Conservation (phyloP, 805 yeast genomes). For the Barnettozyma botsteinii region DNA sequence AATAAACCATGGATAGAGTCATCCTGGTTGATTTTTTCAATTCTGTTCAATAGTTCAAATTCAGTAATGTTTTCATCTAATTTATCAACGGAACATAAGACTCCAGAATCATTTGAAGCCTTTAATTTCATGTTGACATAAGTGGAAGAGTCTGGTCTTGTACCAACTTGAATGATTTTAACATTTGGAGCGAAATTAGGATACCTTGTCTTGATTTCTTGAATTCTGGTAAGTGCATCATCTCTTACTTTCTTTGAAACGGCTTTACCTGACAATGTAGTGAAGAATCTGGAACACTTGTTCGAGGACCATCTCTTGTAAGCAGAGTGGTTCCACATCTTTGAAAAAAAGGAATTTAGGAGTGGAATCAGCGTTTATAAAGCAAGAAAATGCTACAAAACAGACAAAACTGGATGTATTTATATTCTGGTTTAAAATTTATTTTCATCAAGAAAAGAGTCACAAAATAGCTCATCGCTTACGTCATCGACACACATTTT, state of each 20-base stretch:
- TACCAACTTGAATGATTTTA: constrained; percentile 80
- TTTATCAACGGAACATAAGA: constrained; percentile 59
- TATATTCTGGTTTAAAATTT: too few species aligned
- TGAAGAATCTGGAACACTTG: constrained; percentile 21
- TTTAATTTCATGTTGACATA: constrained; percentile 88
- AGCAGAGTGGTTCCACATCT: neutral
- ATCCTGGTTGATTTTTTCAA: constrained; percentile 66
- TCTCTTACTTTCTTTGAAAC: constrained; percentile 40
- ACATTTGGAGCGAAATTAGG: constrained; percentile 59
- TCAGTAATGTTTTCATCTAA: constrained; percentile 60
- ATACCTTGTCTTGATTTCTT: constrained; percentile 29
- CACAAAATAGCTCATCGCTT: too few species aligned
- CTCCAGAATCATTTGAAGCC: constrained; percentile 81
- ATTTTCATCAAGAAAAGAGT: too few species aligned
- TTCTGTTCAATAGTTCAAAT: constrained; percentile 49
- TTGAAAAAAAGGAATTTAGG: too few species aligned
- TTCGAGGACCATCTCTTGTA: constrained; percentile 8
- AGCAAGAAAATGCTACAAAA: too few species aligned
- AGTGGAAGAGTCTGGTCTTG: constrained; percentile 83
- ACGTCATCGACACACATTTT: too few species aligned
- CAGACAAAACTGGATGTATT: too few species aligned
- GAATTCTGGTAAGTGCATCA: constrained; percentile 35
- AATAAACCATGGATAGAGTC: constrained; percentile 77
- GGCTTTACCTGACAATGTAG: constrained; percentile 41
- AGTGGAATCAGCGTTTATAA: too few species aligned